Conservation (phyloP, 139 green algal species). For the Haematococcus lacustris region DNA sequence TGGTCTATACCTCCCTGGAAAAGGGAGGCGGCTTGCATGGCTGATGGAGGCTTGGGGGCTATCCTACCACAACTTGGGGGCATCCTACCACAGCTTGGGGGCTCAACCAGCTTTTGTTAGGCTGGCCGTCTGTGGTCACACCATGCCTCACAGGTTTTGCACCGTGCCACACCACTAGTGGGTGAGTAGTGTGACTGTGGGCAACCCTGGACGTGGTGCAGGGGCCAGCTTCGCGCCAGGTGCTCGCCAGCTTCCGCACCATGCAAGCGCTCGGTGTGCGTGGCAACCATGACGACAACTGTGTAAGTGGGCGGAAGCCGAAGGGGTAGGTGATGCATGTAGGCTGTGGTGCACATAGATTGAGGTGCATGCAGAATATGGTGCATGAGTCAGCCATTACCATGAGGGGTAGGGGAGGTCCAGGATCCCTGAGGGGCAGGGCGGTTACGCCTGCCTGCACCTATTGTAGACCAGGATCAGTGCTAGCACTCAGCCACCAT, state of each 20-base stretch:
- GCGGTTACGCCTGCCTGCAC: too few species aligned
- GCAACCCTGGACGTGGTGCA: background rate
- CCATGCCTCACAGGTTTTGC: too few species aligned
- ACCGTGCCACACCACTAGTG: too few species aligned
- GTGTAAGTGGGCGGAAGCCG: constrained; percentile 3
- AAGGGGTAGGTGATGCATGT: too few species aligned
- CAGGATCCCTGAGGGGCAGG: too few species aligned
- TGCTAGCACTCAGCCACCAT: too few species aligned
- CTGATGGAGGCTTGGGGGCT: background rate
- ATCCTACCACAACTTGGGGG: background rate
- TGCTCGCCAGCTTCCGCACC: constrained; percentile 14
- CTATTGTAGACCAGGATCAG: too few species aligned
- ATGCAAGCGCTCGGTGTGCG: constrained; percentile 26
- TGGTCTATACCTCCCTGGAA: background rate
- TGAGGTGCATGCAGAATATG: too few species aligned
- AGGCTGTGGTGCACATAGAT: too few species aligned
- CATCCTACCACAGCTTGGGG: background rate
- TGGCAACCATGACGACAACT: constrained; percentile 51
- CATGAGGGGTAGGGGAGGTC: too few species aligned
- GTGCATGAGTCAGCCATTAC: too few species aligned
- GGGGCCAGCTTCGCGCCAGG: constrained; percentile 21
- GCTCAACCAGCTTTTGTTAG: background rate
- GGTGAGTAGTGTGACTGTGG: too few species aligned
- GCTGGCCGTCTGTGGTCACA: background rate
- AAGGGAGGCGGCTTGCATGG: background rate